phyloP scores from a whole-genome alignment of 164 flowering plant species.

The Pachysandra terminalis region DNA sequence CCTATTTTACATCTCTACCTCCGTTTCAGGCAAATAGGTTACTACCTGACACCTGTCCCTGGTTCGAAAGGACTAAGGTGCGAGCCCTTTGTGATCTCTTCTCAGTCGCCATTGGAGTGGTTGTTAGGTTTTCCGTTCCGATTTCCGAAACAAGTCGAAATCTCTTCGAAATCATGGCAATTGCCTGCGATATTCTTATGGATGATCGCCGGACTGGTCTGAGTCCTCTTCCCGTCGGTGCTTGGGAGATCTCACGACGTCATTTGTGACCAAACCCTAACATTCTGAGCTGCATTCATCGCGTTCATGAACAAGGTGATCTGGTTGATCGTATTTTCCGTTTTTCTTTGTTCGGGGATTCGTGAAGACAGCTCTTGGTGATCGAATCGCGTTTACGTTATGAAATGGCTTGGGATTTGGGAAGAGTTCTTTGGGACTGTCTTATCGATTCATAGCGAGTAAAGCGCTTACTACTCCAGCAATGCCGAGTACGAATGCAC shows the following conservation, averaged over 20 bases:
- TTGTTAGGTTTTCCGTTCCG: constrained; percentile 37
- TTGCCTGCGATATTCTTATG: constrained; percentile 41
- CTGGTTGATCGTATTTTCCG: constrained; percentile 60
- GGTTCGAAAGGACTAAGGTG: constrained; percentile 34
- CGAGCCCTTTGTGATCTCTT: constrained; percentile 37
- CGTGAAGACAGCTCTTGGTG: constrained; percentile 88
- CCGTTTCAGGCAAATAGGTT: too few relatives aligned
- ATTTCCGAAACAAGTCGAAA: constrained; percentile 45
- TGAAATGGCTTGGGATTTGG: constrained; percentile 92
- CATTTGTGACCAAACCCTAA: constrained; percentile 44
- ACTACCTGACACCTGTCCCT: too few relatives aligned
- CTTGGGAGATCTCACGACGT: constrained; percentile 53
- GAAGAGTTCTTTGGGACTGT: constrained; percentile 79
- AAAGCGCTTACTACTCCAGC: constrained; percentile 92
- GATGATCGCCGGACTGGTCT: constrained; percentile 46
- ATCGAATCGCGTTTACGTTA: constrained; percentile 88
- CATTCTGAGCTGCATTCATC: constrained; percentile 42
- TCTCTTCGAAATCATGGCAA: constrained; percentile 45
- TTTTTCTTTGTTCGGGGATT: constrained; percentile 89
- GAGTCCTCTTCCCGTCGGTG: constrained; percentile 59
- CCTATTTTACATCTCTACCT: too few relatives aligned
- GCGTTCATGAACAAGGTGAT: constrained; percentile 66
- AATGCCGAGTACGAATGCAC: constrained; percentile 93
- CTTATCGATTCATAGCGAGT: constrained; percentile 78
- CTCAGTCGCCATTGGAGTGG: constrained; percentile 39